These are phyloP conservation scores for Phaffomyces thermotolerans DNA, from an alignment of 805 yeast genomes.

Conservation along the genomic window DNA sequence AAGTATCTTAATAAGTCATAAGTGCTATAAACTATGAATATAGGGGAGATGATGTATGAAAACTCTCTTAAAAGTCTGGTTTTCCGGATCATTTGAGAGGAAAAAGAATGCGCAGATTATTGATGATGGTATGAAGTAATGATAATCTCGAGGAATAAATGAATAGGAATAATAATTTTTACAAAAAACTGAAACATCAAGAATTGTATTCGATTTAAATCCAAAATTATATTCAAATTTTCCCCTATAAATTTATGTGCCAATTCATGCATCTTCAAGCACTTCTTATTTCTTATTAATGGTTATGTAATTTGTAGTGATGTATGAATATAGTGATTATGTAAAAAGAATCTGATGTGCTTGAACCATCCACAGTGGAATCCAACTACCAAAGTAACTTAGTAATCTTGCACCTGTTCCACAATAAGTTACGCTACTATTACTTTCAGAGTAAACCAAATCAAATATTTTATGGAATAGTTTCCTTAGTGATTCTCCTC, in stretches of 20 bases:
- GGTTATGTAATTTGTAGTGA: too few relatives aligned
- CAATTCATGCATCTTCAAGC: background rate
- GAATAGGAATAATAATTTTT: too few relatives aligned
- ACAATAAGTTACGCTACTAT: conserved; percentile 12
- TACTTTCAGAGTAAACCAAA: conserved; percentile 15
- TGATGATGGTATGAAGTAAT: background rate
- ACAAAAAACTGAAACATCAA: too few relatives aligned
- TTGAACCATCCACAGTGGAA: conserved; percentile 17
- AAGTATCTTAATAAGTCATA: conserved; percentile 12
- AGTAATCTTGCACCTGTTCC: conserved; percentile 22
- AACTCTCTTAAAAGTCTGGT: conserved; percentile 12
- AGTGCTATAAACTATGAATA: conserved; percentile 13
- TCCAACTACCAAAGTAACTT: conserved; percentile 11
- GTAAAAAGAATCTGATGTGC: background rate
- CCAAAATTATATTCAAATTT: too few relatives aligned
- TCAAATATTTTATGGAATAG: conserved; percentile 22
- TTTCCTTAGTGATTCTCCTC: conserved; percentile 14
- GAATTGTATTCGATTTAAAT: too few relatives aligned
- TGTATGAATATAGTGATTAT: background rate
- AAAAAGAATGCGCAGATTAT: background rate
- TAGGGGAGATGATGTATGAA: conserved; percentile 14
- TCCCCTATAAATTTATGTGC: conserved; percentile 3
- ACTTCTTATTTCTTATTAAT: too few relatives aligned
- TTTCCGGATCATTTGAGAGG: background rate
- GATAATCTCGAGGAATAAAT: background rate